Evolutionary conservation across 495 filamentous ascomycete genomes (phyloP).

Genomic region (Durotheca rogersii): DNA sequence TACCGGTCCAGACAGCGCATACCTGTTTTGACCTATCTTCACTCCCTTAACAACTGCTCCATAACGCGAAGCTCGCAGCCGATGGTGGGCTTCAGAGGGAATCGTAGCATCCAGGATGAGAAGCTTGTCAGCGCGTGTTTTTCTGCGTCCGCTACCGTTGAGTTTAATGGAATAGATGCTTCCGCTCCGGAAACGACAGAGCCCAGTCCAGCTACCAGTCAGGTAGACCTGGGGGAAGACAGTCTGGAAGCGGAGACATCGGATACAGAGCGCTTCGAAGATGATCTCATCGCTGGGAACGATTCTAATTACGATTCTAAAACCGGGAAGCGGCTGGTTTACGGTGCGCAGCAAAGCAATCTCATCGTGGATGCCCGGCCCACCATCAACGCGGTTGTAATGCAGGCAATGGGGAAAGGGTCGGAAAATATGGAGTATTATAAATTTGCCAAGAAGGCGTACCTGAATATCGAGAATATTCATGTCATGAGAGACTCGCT

Average conservation of each 20-base stretch:
- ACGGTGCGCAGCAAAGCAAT: slow-evolving; percentile 92
- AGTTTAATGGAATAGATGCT: slow-evolving; percentile 39
- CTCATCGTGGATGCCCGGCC: slow-evolving; percentile 96
- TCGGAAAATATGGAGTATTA: slow-evolving; percentile 99
- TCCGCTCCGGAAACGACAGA: slow-evolving; percentile 35
- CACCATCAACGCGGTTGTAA: slow-evolving; percentile 91
- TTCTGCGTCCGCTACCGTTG: slow-evolving; percentile 61
- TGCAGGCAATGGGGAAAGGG: slow-evolving; percentile 90
- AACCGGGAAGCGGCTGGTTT: slow-evolving; percentile 60
- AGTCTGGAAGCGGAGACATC: slow-evolving; percentile 42
- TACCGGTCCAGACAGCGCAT: slow-evolving; percentile 88
- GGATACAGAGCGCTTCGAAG: slow-evolving; percentile 68
- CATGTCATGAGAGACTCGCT: slow-evolving; percentile 96
- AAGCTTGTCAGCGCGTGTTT: slow-evolving; percentile 92
- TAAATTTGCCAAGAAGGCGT: slow-evolving; percentile 84
- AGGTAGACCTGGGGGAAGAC: slow-evolving; percentile 50
- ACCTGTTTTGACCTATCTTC: slow-evolving; percentile 86
- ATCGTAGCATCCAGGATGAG: slow-evolving; percentile 94
- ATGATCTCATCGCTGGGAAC: slow-evolving; percentile 62
- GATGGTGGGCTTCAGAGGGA: slow-evolving; percentile 79
- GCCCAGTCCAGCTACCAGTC: slow-evolving; percentile 61
- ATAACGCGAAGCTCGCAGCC: slow-evolving; percentile 96
- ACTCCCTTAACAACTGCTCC: slow-evolving; percentile 94
- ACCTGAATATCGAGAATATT: slow-evolving; percentile 98
- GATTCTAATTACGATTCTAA: slow-evolving; percentile 49